Conservation (phyloP, 2,329 filamentous ascomycete genomes). For the Aphanocladium album region DNA sequence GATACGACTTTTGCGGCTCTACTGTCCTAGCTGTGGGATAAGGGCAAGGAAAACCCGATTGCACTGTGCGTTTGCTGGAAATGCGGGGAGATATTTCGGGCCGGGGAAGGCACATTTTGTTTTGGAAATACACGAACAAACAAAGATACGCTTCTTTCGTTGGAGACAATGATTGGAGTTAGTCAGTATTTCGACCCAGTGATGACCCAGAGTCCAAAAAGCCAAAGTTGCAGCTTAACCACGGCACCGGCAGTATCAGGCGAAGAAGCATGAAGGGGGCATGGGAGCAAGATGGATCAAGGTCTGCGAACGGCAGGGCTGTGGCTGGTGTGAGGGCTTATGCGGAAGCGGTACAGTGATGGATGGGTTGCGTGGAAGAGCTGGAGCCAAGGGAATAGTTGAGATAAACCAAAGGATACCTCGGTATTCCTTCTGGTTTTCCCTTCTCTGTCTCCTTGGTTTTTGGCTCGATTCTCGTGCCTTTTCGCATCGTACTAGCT, state of each 20-base stretch:
- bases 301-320: neutral
- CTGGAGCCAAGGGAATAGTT: neutral
- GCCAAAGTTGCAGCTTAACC: constrained; percentile 53
- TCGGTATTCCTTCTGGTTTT: neutral
- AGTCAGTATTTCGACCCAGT: constrained; percentile 30
- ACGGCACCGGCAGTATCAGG: constrained; percentile 18
- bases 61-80: neutral
- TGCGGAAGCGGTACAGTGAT: neutral
- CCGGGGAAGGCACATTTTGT: neutral
- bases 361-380: neutral
- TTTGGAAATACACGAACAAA: constrained; percentile 8
- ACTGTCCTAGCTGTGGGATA: no score
- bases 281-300: neutral
- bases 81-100: neutral
- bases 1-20: neutral
- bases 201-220: constrained; percentile 51
- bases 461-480: neutral
- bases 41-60: neutral
- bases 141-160: constrained; percentile 11
- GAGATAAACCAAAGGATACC: neutral
- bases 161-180: constrained; percentile 14
- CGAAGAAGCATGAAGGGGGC: constrained; percentile 3
- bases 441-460: neutral
- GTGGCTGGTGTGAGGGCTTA: neutral
- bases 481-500: neutral